These are phyloP conservation scores for Coriaria nepalensis DNA, from an alignment of 306 rosid species.

Conservation along the genomic window DNA sequence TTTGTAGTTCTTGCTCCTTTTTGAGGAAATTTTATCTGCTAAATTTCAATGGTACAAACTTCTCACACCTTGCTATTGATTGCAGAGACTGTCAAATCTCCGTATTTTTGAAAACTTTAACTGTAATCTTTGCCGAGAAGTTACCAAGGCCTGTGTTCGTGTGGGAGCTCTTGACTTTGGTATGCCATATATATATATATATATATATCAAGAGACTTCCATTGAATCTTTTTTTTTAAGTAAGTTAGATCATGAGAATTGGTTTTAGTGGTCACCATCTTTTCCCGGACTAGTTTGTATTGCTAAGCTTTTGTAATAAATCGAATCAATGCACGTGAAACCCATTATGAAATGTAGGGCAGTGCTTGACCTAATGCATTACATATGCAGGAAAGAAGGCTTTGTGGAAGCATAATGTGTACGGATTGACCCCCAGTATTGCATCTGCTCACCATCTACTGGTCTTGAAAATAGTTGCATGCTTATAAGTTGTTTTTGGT, in stretches of 20 bases:
- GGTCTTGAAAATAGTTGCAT: constrained; percentile 34
- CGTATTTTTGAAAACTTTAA: constrained; percentile 65
- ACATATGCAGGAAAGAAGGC: constrained; percentile 60
- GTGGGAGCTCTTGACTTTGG: constrained; percentile 72
- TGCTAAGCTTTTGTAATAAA: too few species aligned
- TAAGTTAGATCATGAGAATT: too few species aligned
- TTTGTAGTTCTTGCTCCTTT: background rate
- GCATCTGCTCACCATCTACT: constrained; percentile 73
- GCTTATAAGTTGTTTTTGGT: constrained; percentile 11
- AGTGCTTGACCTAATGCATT: constrained; percentile 3
- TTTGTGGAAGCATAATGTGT: constrained; percentile 75
- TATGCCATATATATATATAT: constrained; percentile 26
- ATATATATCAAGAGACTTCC: too few species aligned
- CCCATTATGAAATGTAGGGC: too few species aligned
- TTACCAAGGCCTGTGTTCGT: constrained; percentile 65
- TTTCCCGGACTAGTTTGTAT: too few species aligned
- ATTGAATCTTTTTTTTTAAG: too few species aligned
- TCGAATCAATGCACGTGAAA: too few species aligned
- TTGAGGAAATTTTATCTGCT: constrained; percentile 6
- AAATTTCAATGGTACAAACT: too few species aligned
- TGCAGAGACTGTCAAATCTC: constrained; percentile 84
- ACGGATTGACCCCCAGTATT: constrained; percentile 60
- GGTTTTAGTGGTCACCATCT: too few species aligned
- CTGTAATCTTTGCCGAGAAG: constrained; percentile 66
- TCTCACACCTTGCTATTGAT: constrained; percentile 18